Evolutionary conservation across 2,329 filamentous ascomycete species (phyloP), one percentile per base, ranked within the genome.

Genomic region (Pyrenophora graminea): DNA sequence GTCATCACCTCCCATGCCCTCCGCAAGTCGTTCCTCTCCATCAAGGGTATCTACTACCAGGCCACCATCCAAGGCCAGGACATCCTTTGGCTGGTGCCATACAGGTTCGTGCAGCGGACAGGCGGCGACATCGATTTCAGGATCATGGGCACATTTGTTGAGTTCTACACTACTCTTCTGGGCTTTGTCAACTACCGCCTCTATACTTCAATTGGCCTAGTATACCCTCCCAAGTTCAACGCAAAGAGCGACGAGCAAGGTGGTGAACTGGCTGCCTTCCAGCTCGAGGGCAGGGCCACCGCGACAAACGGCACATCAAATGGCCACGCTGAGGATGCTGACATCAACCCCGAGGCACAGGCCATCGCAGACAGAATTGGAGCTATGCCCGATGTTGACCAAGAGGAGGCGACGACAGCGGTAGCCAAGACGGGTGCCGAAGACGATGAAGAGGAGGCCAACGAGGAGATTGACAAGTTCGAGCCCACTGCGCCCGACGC

Each of bases 1-100:
- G 82, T 99, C 57, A 99, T 99, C 70, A 84, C 87, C 39, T 95
- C 93, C 36, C 86, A 96, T 76, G 91, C 90, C 66, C 79, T 99
- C 64, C 89, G 90, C 69, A 97, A 97, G 79, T 96, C 92, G 0
- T 99, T 99, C 79, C 79, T 99, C 60, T 96, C 91, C 1, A 97
- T 99, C 77, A 99, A 99, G 82, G 94, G 94, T 56, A 97, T 99
- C 68, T 99, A 99, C 80, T 99, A 97, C 77, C 93, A 97, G 78
- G 94, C 93, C 19, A 97, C 88, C 44, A 95, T 99, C 56, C 91
- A 97, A 74, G 94, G 94, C 41, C 92, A 99, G 77, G 93, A 97
- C 68, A 89, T 99, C 42, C 81, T 97, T 61, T 99, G 94, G 94
- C 82, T 99, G 33, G 93, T 97, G 9, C 94, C 94, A 1, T 99